Evolutionary conservation across 169 alveolate genomes (phyloP).

Genomic region (Cryptosporidium tyzzeri): DNA sequence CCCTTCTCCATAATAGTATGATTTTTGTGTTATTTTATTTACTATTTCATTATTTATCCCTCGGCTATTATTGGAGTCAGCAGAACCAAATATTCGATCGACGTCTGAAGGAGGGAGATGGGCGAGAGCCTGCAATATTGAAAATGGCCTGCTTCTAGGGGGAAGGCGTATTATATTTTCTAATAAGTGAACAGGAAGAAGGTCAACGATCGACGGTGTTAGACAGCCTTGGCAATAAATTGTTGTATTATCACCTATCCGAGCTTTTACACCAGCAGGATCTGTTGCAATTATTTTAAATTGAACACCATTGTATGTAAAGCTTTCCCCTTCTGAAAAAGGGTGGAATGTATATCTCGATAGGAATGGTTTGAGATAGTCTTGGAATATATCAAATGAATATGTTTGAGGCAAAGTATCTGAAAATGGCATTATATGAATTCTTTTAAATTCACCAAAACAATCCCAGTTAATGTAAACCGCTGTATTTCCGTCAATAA

Average conservation of each 20-base stretch:
- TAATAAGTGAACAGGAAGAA: conserved; percentile 77
- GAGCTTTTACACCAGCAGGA: conserved; percentile 78
- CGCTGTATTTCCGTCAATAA: conserved; percentile 22
- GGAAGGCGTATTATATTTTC: conserved; percentile 78
- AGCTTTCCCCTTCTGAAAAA: conserved; percentile 80
- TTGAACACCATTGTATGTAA: conserved; percentile 81
- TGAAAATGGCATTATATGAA: conserved; percentile 80
- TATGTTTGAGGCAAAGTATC: conserved; percentile 81
- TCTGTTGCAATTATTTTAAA: conserved; percentile 81
- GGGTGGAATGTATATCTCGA: conserved; percentile 79
- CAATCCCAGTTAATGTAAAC: conserved; percentile 76
- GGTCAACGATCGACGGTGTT: conserved; percentile 80
- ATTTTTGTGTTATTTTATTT: conserved; percentile 44
- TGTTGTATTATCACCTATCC: conserved; percentile 79
- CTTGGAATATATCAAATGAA: conserved; percentile 78
- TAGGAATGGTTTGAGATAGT: conserved; percentile 79
- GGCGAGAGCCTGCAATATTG: conserved; percentile 78
- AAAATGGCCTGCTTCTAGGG: conserved; percentile 80
- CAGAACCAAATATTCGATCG: conserved; percentile 78
- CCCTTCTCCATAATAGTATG: conserved; percentile 19
- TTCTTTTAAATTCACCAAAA: conserved; percentile 77
- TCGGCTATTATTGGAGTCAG: conserved; percentile 73
- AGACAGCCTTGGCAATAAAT: conserved; percentile 78
- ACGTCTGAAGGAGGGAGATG: conserved; percentile 80
- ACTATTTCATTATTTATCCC: conserved; percentile 52